Evolutionary conservation across 768 basidiomycete genomes (phyloP).

Genomic region (Gloeopeniophorella convolvens): DNA sequence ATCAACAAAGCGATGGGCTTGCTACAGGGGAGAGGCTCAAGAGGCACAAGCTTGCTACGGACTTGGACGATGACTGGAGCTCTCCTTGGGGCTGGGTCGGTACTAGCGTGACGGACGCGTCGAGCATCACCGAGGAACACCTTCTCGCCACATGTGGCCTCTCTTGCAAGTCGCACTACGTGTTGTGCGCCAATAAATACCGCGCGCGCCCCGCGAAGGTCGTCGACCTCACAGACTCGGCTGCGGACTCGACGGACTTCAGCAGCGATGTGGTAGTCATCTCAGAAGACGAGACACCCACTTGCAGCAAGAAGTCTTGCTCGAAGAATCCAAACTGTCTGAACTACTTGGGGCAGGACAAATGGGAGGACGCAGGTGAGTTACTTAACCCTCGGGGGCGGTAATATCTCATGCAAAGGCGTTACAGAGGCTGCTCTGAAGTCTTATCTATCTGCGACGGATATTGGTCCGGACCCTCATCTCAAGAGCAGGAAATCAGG

Average conservation of each 20-base stretch:
- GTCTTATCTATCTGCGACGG: constrained; percentile 24
- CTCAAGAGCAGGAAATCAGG: constrained; percentile 6
- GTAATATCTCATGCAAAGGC: not conserved
- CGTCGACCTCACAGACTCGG: constrained; percentile 18
- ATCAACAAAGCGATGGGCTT: constrained; percentile 42
- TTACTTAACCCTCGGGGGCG: constrained; percentile 17
- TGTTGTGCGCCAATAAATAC: constrained; percentile 57
- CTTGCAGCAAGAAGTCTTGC: constrained; percentile 60
- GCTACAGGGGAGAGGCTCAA: constrained; percentile 58
- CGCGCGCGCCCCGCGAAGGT: constrained; percentile 23
- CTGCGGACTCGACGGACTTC: constrained; percentile 35
- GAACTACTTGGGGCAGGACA: constrained; percentile 79
- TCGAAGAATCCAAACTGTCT: constrained; percentile 77
- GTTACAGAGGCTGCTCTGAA: constrained; percentile 15
- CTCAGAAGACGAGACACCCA: constrained; percentile 54
- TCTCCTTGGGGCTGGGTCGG: constrained; percentile 81
- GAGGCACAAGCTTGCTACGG: constrained; percentile 43
- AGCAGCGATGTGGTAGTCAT: constrained; percentile 63
- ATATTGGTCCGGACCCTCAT: constrained; percentile 16
- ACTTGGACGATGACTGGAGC: constrained; percentile 22
- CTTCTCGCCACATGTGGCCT: constrained; percentile 63
- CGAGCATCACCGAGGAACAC: constrained; percentile 63
- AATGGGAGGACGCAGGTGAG: constrained; percentile 71
- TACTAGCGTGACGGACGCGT: constrained; percentile 48
- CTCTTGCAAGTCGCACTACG: constrained; percentile 40